phyloP scores from a whole-genome alignment of 805 yeast species.

The Komagataella mondaviorum region DNA sequence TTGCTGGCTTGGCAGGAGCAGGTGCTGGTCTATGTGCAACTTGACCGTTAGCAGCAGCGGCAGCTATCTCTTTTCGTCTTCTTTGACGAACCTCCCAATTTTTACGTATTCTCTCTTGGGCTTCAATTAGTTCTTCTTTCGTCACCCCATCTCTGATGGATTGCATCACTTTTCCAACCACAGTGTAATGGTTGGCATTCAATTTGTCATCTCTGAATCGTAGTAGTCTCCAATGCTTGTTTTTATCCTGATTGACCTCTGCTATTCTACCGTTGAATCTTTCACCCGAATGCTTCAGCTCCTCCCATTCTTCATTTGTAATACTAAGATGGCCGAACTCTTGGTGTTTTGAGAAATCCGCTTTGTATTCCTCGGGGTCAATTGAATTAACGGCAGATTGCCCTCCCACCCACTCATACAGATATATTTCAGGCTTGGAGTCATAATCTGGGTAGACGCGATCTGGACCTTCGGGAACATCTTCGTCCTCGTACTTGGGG shows the following conservation, averaged over 20 bases:
- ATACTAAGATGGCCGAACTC: constrained; percentile 54
- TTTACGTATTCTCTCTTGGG: constrained; percentile 40
- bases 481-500: constrained; percentile 44
- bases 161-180: constrained; percentile 69
- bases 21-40: not conserved
- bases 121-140: constrained; percentile 55
- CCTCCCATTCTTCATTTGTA: constrained; percentile 68
- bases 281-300: constrained; percentile 51
- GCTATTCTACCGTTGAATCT: constrained; percentile 84
- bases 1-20: not conserved
- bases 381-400: not conserved
- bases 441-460: constrained; percentile 75
- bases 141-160: constrained; percentile 81
- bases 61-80: constrained; percentile 16
- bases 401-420: constrained; percentile 70
- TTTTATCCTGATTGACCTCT: constrained; percentile 61
- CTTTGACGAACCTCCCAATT: constrained; percentile 50
- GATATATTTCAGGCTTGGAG: constrained; percentile 52
- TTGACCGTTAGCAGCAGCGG: constrained; percentile 7
- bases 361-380: constrained; percentile 15
- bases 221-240: constrained; percentile 67
- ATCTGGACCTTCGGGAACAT: constrained; percentile 49
- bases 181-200: constrained; percentile 74
- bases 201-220: constrained; percentile 89
- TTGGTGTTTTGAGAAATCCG: constrained; percentile 32